Evolutionary conservation across 2,329 filamentous ascomycete species (phyloP).

Genomic region (Zymoseptoria tritici): DNA sequence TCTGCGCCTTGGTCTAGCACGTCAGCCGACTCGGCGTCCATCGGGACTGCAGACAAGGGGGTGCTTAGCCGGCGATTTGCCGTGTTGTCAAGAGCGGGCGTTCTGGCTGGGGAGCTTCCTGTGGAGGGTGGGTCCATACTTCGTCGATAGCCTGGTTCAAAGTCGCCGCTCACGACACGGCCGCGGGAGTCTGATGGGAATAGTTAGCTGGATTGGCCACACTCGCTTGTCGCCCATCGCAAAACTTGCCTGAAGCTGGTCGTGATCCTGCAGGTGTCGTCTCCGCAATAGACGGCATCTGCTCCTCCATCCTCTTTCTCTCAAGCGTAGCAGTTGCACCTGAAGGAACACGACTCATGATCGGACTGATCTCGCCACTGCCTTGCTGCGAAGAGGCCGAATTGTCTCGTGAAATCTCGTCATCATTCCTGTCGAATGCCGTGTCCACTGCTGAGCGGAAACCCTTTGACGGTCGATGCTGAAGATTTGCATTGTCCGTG

Average conservation of each 20-base stretch:
- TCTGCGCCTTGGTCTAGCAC: slow-evolving; percentile 20
- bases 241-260: slow-evolving; percentile 29
- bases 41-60: slow-evolving; percentile 21
- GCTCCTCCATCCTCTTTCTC: slow-evolving; percentile 33
- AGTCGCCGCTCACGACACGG: slow-evolving; percentile 25
- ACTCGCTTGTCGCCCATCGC: too few relatives aligned
- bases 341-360: slow-evolving; percentile 52
- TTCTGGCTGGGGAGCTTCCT: slow-evolving; percentile 55
- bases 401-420: slow-evolving; percentile 45
- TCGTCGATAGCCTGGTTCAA: slow-evolving; percentile 49
- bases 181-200: slow-evolving; percentile 23
- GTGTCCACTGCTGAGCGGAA: slow-evolving; percentile 53
- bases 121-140: slow-evolving; percentile 52
- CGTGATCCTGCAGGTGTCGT: slow-evolving; percentile 29
- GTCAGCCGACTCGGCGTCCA: slow-evolving; percentile 17
- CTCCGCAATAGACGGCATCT: slow-evolving; percentile 50
- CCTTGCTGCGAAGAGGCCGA: slow-evolving; percentile 18
- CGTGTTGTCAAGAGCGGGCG: slow-evolving; percentile 44
- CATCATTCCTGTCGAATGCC: slow-evolving; percentile 55
- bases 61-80: slow-evolving; percentile 20
- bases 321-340: slow-evolving; percentile 28
- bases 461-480: slow-evolving; percentile 41
- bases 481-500: slow-evolving; percentile 26
- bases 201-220: not conserved
- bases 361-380: slow-evolving; percentile 49